Evolutionary conservation across 805 yeast genomes (phyloP).

Genomic region (Wickerhamiella australiensis): DNA sequence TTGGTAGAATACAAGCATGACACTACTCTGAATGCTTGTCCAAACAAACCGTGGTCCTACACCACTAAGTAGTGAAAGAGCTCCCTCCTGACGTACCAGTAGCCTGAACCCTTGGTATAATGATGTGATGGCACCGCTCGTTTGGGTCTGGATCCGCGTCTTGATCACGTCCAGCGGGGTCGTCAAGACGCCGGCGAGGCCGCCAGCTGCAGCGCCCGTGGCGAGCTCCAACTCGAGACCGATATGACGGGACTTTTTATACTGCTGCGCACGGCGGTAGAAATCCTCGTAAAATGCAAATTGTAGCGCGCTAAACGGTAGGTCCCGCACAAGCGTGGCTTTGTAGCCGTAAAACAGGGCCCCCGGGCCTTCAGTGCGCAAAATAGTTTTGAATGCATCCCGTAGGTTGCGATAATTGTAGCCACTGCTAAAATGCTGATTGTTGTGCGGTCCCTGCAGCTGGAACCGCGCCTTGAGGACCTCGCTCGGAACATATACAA

Average conservation of each 20-base stretch:
- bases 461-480: constrained; percentile 88
- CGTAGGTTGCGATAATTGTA: constrained; percentile 70
- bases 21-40: constrained; percentile 91
- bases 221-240: constrained; percentile 45
- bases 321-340: constrained; percentile 82
- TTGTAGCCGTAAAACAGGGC: constrained; percentile 84
- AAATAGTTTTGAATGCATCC: constrained; percentile 58
- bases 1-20: constrained; percentile 85
- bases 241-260: constrained; percentile 25
- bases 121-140: constrained; percentile 31
- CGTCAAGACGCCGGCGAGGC: constrained; percentile 75
- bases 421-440: constrained; percentile 65
- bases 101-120: constrained; percentile 40
- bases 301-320: constrained; percentile 93
- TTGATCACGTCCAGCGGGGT: constrained; percentile 89
- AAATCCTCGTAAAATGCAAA: constrained; percentile 84
- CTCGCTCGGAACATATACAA: constrained; percentile 90
- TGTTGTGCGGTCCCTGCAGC: constrained; percentile 78
- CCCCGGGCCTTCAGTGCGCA: constrained; percentile 54
- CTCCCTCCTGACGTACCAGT: constrained; percentile 63
- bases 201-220: constrained; percentile 96
- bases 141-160: constrained; percentile 86
- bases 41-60: constrained; percentile 94
- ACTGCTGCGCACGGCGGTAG: constrained; percentile 27
- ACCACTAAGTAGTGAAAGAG: constrained; percentile 74